Evolutionary conservation across 345 rosid genomes (phyloP).

Genomic region (Dipteronia dyeriana): DNA sequence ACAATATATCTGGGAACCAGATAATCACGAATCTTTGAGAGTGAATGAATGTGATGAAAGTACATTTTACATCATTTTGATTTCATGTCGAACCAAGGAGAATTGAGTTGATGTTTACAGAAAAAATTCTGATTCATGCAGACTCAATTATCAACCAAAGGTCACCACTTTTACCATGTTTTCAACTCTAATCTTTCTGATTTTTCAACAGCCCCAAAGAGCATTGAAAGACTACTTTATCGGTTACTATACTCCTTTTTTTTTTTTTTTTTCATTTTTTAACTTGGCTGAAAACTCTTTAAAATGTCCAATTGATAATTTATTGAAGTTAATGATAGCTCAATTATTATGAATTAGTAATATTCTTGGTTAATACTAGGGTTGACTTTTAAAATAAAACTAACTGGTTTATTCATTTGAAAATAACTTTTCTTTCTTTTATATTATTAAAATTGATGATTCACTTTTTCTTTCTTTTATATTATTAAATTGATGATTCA

Average conservation of each 20-base stretch:
- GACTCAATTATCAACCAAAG: constrained; percentile 32
- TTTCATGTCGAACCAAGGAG: constrained; percentile 18
- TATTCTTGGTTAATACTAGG: neutral
- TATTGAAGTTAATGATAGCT: too few species aligned
- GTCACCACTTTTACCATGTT: constrained; percentile 20
- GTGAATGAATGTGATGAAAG: constrained; percentile 34
- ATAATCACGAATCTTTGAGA: too few species aligned
- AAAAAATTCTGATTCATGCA: constrained; percentile 39
- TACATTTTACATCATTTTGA: constrained; percentile 32
- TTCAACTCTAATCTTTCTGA: constrained; percentile 29
- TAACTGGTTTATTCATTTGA: neutral
- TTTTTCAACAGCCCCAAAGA: constrained; percentile 34
- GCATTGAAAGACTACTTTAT: neutral
- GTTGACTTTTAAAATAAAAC: neutral
- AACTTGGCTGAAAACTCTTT: too few species aligned
- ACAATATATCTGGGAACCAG: too few species aligned
- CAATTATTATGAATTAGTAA: too few species aligned
- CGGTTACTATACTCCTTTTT: too few species aligned
- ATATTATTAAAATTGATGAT: neutral
- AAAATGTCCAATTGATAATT: too few species aligned
- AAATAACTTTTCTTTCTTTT: too few species aligned
- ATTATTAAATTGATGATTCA: too few species aligned
- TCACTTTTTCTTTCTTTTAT: neutral
- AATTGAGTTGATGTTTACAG: constrained; percentile 27
- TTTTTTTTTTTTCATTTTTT: too few species aligned